phyloP scores from a whole-genome alignment of 495 filamentous ascomycete species.

The Parathielavia appendiculata region DNA sequence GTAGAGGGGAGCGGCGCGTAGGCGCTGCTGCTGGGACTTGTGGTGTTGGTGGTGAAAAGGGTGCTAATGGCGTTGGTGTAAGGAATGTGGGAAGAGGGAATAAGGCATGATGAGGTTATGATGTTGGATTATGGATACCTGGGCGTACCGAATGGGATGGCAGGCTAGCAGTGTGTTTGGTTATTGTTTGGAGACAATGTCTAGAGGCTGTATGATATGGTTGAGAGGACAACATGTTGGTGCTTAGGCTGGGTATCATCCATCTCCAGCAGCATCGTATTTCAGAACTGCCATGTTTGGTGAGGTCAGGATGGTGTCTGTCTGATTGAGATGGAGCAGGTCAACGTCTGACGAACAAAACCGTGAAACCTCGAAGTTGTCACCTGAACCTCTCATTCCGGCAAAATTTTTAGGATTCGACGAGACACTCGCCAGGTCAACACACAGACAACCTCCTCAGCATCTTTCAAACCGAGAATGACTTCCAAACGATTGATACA shows the following conservation, averaged over 20 bases:
- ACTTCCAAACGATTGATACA: background rate
- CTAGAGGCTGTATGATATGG: background rate
- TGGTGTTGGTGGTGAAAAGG: background rate
- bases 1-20: conserved; percentile 4
- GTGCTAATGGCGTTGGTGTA: background rate
- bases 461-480: background rate
- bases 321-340: too few relatives aligned
- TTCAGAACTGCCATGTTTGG: too few relatives aligned
- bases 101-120: background rate
- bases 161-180: conserved; percentile 6
- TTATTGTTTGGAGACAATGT: conserved; percentile 8
- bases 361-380: too few relatives aligned
- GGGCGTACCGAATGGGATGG: conserved; percentile 6
- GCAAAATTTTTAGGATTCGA: too few relatives aligned
- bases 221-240: background rate
- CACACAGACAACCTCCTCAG: too few relatives aligned
- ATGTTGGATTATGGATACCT: background rate
- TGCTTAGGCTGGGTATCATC: background rate
- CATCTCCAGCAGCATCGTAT: too few relatives aligned
- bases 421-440: background rate
- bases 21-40: background rate
- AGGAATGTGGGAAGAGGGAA: background rate
- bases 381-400: too few relatives aligned
- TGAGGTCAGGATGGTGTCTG: too few relatives aligned
- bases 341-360: too few relatives aligned